Evolutionary conservation across 73 alveolate species (phyloP), one percentile per base, ranked within the genome.

Genomic region (Paramecium bursaria): DNA sequence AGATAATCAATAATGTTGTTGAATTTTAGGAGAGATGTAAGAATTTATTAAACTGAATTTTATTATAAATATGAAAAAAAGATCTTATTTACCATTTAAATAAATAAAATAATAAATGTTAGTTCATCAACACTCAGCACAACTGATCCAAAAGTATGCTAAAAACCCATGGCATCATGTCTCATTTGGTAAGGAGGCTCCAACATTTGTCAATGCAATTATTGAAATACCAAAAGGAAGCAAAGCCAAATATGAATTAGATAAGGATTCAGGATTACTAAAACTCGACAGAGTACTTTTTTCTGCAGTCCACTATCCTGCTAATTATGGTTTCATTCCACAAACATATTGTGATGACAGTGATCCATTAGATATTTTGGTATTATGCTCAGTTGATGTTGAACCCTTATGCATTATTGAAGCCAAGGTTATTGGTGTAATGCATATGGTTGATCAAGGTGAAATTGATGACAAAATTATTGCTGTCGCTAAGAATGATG

Each of bases 221-320:
- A 85, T 85, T 19, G 91, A 85, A 54, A 85, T 85, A 1, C 86
- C 91, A 46, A 31, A 85, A 48, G 91, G 91, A 3, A 46, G 82
- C 13, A 48, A 85, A 54, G 91, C 86, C n/a, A 85, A 85, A 57
- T 85, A 85, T 47, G 91, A 85, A 22, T 46, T 85, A 5, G 91
- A 85, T 48, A 85, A 85, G 46, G 91, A 85, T 13, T 57, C 87
- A 14, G 91, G 91, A 4, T 50, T 85, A 49, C 46, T 85, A 14
- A 74, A 52, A 47, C 46, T 85, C 13, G 91, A 85, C 48, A 74
- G 91, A 51, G 82, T 85, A 11, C 74, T 85, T 1, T 85, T 74
- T 52, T 85, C 91, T 19, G 31, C 87, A 46, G 91, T 85, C n/a
- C 86, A 74, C 49, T 85, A 85, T 52, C 91, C 91, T 10, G 91